Conservation (phyloP, 306 rosid species). For the Cicer cuneatum region DNA sequence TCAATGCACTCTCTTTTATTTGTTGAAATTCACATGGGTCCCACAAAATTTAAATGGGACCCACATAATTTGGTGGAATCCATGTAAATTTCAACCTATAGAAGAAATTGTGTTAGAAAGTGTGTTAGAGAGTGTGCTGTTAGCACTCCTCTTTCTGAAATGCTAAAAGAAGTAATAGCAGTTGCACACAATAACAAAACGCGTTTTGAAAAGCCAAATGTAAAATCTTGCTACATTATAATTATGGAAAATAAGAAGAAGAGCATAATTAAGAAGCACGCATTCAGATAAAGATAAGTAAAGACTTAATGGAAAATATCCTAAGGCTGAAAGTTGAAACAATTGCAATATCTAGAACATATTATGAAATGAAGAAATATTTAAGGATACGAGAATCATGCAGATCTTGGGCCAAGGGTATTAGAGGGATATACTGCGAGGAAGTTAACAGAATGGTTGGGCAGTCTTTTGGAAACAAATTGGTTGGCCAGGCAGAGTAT, state of each 20-base stretch:
- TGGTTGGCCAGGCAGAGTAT: not conserved
- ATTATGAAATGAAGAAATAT: conserved; percentile 1
- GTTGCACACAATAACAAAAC: not conserved
- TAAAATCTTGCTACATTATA: no score
- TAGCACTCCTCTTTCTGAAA: not conserved
- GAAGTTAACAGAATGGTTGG: not conserved
- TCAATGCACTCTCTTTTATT: no score
- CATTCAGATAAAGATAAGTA: conserved; percentile 2
- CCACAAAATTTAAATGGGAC: no score
- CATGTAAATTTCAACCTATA: no score
- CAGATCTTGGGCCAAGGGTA: not conserved
- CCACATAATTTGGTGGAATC: no score
- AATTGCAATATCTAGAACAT: not conserved
- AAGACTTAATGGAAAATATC: conserved; percentile 11
- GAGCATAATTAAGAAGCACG: conserved; percentile 1
- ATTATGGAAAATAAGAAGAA: no score
- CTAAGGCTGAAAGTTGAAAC: conserved; percentile 5
- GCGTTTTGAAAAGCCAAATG: no score
- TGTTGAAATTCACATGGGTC: no score
- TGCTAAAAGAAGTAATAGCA: not conserved
- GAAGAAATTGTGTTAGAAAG: no score
- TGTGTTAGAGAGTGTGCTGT: no score
- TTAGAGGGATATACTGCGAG: not conserved
- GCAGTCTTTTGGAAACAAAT: no score
- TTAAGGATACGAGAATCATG: no score